Evolutionary conservation across 75 land plant genomes (phyloP), one percentile per base, ranked within the genome.

Genomic region (Chamaecyparis obtusa): DNA sequence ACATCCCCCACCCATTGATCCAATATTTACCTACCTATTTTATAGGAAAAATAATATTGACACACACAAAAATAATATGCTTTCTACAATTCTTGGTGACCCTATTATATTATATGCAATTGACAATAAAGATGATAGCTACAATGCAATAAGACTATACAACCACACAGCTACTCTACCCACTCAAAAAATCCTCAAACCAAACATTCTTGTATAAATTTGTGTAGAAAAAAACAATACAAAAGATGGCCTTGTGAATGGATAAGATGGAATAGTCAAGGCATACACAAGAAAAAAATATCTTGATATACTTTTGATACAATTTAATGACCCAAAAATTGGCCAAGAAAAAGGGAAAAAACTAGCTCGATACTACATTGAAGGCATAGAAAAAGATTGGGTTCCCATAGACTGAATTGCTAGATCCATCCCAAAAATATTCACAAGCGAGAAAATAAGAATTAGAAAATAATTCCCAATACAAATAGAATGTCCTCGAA

Each of bases 161-260:
- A 13, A 0, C 8, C 32, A n/a, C 0, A 35, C 2, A 30, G 0
- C 41, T 1, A 2, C 41, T 41, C 7, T 6, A 9, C 0, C 1
- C 7, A 10, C 9, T 2, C 9, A 74, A 74, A 30, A 33, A 9
- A 2, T 2, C 10, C 0, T 72, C 0, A 75, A 75, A 33, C 16
- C 14, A 75, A 10, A 75, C 0, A 75, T 75, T 1, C 17, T 33
- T 32, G 39, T 75, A 3, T 36, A 75, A 11, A 30, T 75, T 0
- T 75, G 2, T 75, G 35, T 15, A 0, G 33, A 14, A 9, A 32
- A 72, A 10, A 32, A 72, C 10, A 30, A 72, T 32, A 10, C 32
- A 6, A 10, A 30, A 72, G 33, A 72, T 32, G 76, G 76, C 1
- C 76, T 74, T 0, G 77, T 74, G 3, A 74, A 74, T 74, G 77